Percentiles rank a stretch among this genome's conserved stretches.
Evolutionary conservation across 805 yeast species (phyloP).

Genomic region (Yamadazyma olivae): DNA sequence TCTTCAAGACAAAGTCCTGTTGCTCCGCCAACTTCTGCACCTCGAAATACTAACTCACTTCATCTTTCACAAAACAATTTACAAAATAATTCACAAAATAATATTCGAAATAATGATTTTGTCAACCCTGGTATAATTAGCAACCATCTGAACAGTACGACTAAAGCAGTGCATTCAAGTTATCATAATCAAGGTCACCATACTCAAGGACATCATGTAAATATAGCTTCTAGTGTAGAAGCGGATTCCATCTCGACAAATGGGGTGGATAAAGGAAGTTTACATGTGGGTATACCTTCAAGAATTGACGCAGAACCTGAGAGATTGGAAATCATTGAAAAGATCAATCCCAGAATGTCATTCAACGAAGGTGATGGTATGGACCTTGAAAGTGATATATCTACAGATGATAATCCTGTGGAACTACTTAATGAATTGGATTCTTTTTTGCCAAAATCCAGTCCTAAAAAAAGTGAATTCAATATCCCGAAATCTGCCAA

Average conservation of each 20-base stretch:
- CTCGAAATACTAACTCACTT: background rate
- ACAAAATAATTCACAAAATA: background rate
- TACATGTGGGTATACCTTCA: conserved; percentile 11
- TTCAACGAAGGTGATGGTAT: conserved; percentile 6
- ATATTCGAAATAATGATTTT: background rate
- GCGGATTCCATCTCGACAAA: conserved; percentile 12
- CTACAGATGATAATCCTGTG: conserved; percentile 16
- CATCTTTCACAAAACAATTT: background rate
- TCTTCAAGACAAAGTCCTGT: background rate
- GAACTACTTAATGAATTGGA: conserved; percentile 19
- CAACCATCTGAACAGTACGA: background rate
- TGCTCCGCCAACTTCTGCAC: background rate
- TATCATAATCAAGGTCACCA: background rate
- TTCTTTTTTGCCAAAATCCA: conserved; percentile 9
- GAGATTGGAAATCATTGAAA: conserved; percentile 18
- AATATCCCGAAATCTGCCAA: background rate
- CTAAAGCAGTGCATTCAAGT: background rate
- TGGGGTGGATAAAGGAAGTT: conserved; percentile 11
- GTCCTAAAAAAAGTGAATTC: conserved; percentile 1
- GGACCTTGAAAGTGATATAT: conserved; percentile 11
- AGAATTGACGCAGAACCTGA: conserved; percentile 11
- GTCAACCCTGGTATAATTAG: background rate
- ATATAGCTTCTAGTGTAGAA: conserved; percentile 14
- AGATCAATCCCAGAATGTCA: conserved; percentile 19
- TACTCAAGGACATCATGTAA: conserved; percentile 3